Evolutionary conservation across 257 asterid genomes (phyloP).

Genomic region (Penstemon davidsonii): DNA sequence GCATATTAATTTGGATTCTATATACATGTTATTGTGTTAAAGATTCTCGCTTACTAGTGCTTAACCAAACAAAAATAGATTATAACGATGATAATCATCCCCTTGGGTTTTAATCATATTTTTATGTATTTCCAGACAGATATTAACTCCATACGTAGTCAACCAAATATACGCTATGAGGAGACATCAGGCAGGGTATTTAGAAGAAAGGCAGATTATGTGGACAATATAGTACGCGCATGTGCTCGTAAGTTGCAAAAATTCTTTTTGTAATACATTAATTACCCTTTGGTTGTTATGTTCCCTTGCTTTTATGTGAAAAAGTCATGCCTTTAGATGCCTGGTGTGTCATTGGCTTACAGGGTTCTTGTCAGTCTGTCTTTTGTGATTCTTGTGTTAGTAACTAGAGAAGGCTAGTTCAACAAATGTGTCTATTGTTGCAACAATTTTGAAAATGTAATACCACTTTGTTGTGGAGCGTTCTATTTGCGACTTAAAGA

Average conservation of each 20-base stretch:
- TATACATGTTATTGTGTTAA: slow-evolving; percentile 18
- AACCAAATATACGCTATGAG: slow-evolving; percentile 75
- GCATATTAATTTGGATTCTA: slow-evolving; percentile 21
- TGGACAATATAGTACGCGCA: slow-evolving; percentile 74
- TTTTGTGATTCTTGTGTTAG: slow-evolving; percentile 5
- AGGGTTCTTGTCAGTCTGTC: background rate
- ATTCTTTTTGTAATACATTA: slow-evolving; percentile 12
- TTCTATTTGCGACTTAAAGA: slow-evolving; percentile 8
- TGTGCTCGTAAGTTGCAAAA: slow-evolving; percentile 91
- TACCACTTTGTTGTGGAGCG: background rate
- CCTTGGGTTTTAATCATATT: slow-evolving; percentile 25
- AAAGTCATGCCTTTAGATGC: background rate
- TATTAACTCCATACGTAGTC: slow-evolving; percentile 77
- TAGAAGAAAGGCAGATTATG: slow-evolving; percentile 77
- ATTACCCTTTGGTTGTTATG: slow-evolving; percentile 4
- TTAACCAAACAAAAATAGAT: background rate
- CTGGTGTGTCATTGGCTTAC: slow-evolving; percentile 4
- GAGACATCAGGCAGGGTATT: slow-evolving; percentile 78
- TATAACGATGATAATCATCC: background rate
- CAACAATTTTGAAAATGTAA: slow-evolving; percentile 12
- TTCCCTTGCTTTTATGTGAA: slow-evolving; percentile 7
- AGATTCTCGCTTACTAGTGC: slow-evolving; percentile 19
- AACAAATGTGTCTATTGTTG: slow-evolving; percentile 15
- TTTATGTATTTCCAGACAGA: slow-evolving; percentile 63
- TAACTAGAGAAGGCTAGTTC: slow-evolving; percentile 8